Evolutionary conservation across 2,329 filamentous ascomycete genomes (phyloP).

Genomic region (Phialophora expanda): DNA sequence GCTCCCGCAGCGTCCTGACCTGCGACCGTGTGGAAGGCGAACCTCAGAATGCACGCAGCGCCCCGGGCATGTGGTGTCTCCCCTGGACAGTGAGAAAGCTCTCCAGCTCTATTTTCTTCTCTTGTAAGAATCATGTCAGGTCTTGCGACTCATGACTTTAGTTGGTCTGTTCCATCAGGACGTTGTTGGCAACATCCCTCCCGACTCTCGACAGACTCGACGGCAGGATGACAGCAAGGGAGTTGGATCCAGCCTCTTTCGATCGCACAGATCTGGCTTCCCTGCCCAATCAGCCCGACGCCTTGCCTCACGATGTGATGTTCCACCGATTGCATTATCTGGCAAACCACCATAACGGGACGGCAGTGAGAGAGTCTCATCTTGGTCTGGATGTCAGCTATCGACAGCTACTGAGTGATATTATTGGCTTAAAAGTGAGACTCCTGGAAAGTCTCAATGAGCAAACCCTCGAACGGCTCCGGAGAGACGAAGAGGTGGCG

Average conservation of each 20-base stretch:
- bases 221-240: slow-evolving; percentile 7
- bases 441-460: slow-evolving; percentile 42
- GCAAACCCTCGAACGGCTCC: slow-evolving; percentile 48
- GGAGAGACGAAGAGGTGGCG: slow-evolving; percentile 42
- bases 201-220: too few relatives aligned
- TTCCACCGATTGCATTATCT: slow-evolving; percentile 42
- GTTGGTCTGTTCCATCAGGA: too few relatives aligned
- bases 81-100: too few relatives aligned
- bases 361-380: slow-evolving; percentile 41
- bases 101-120: too few relatives aligned
- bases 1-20: too few relatives aligned
- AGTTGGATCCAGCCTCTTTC: slow-evolving; percentile 8
- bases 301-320: slow-evolving; percentile 41
- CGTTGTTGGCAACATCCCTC: too few relatives aligned
- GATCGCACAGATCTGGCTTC: slow-evolving; percentile 21
- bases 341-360: slow-evolving; percentile 36
- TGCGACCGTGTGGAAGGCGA: too few relatives aligned
- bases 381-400: slow-evolving; percentile 45
- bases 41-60: too few relatives aligned
- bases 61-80: too few relatives aligned
- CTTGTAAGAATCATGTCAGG: too few relatives aligned
- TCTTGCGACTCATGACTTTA: too few relatives aligned
- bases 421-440: slow-evolving; percentile 49
- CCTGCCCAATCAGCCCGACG: slow-evolving; percentile 6
- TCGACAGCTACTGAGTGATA: slow-evolving; percentile 52